Base-by-base conservation (phyloP, 2,329 filamentous ascomycete species). In the Diplodia mutila region DNA sequence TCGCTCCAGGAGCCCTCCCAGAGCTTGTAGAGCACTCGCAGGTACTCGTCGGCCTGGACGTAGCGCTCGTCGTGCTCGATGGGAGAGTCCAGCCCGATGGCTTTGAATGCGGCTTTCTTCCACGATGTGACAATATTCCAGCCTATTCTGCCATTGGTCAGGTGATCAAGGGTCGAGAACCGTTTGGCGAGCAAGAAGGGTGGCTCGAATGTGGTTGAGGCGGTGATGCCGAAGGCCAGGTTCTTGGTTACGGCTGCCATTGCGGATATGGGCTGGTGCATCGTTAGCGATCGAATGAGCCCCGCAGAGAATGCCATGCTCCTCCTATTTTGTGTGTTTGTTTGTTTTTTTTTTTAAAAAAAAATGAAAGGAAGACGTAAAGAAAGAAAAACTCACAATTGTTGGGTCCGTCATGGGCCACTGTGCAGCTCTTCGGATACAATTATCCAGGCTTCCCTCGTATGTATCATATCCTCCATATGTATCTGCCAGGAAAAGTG, bases 211-310 rank as follows among this genome's bases (percentile, higher is more conserved):
- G 86, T 86, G 2, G 87, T 89, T 0, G 86, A 87, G 0, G 86
- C 85, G 0, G 87, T 90, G 69, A 90, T 87, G 1, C 83, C 88
- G 70, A 90, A 90, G 0, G 83, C 80, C 2, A 90, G 78, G 61
- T 88, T 87, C 76, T 87, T 89, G 0, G 88, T 90, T 34, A 89
- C 87, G 0, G 87, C 87, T 3, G 87, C 88, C 88, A 90, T 90
- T 37, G 88, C 87, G 2, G 83, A 84, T 66, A 90, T 88, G 2
- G 87, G 85, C 85, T 87, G 39, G 3, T 51, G n/a, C 52, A 57
- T 6, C 11, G 54, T 66, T 12, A 66, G 64, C 32, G 11, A 21
- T 27, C n/a, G n/a, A n/a, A n/a, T n/a, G n/a, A n/a, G n/a, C n/a
- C n/a, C n/a, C n/a, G n/a, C n/a, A n/a, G n/a, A n/a, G n/a, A n/a